A percentile compares a stretch with the other conserved stretches of the same genome.
Conservation (phyloP, 1,284 basidiomycete species). For the Ceraceosorus guamensis region DNA sequence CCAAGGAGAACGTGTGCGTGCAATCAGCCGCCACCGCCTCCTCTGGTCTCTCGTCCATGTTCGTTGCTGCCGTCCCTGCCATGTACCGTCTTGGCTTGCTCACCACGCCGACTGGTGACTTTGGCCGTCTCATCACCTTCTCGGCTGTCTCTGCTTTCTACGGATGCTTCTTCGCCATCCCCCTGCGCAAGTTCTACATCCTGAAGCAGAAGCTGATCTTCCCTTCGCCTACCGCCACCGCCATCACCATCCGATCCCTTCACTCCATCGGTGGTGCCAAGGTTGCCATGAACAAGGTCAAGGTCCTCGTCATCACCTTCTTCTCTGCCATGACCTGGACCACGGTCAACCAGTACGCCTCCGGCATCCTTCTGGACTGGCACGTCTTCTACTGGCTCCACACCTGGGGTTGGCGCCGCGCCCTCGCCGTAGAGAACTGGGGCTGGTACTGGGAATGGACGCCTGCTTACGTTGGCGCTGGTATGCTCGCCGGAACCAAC, state of each 20-base stretch:
- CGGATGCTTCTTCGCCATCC: slow-evolving; percentile 63
- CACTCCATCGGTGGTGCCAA: slow-evolving; percentile 50
- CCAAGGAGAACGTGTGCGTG: slow-evolving; percentile 59
- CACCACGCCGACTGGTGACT: slow-evolving; percentile 23
- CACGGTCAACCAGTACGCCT: slow-evolving; percentile 59
- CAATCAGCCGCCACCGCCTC: slow-evolving; percentile 39
- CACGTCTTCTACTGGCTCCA: slow-evolving; percentile 58
- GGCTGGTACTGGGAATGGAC: slow-evolving; percentile 52
- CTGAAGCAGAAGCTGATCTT: slow-evolving; percentile 63
- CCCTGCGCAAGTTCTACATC: slow-evolving; percentile 61
- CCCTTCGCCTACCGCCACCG: slow-evolving; percentile 64
- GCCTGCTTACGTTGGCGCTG: slow-evolving; percentile 63
- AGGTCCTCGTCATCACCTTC: slow-evolving; percentile 56
- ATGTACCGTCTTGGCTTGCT: slow-evolving; percentile 55
- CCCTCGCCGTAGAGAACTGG: slow-evolving; percentile 58
- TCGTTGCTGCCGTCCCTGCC: slow-evolving; percentile 62
- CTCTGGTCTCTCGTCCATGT: slow-evolving; percentile 54
- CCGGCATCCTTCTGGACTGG: slow-evolving; percentile 61
- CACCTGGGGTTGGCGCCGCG: slow-evolving; percentile 58
- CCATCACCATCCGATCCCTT: slow-evolving; percentile 61
- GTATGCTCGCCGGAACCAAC: slow-evolving; percentile 63
- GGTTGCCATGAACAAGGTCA: slow-evolving; percentile 58
- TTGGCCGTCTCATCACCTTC: slow-evolving; percentile 53
- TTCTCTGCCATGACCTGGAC: slow-evolving; percentile 55
- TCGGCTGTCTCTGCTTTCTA: slow-evolving; percentile 60